Evolutionary conservation across 345 rosid species (phyloP), one percentile per base, ranked within the genome.

Genomic region (Eucalyptus cloeziana): DNA sequence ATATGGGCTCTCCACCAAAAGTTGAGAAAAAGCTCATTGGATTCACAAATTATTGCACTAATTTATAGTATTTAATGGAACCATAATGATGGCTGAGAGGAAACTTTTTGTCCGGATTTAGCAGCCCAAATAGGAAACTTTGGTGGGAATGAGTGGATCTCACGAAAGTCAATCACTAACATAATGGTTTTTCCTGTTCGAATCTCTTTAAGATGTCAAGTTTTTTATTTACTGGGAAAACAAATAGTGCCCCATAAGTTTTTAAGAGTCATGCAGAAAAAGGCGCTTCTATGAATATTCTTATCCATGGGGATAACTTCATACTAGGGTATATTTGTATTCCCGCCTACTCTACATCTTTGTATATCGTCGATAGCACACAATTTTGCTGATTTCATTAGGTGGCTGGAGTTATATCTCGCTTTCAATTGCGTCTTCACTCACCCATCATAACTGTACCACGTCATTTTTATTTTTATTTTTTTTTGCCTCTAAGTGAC

Each of bases 111-210:
- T 54, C 67, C 58, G 27, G 30, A 81, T 79, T 79, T 87, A 87
- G 90, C 87, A 44, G 88, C 92, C 91, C 86, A 51, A 69, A 88
- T 10, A 62, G 91, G 91, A 89, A 89, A 88, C 79, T 92, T 86
- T 6, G 62, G 64, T 86, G 87, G 91, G 91, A 87, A 60, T 64
- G 37, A 8, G 87, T 62, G 37, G 76, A 86, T 44, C 19, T 52
- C 11, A n/a, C 6, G 10, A 86, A 67, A 81, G 86, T 67, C 86
- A 51, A 90, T 31, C 51, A 51, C 47, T 31, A 56, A 8, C 87
- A 79, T 88, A 45, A 89, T 90, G 89, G 89, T 31, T 49, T 88
- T 88, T 76, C 88, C 86, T 86, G 25, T 89, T 90, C 88, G 56
- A 86, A 85, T 88, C 33, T 67, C 80, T 88, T 64, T 49, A 31